These are phyloP conservation scores for Trichosporon sp. DNA, from an alignment of 1,284 basidiomycete species.

Conservation along the genomic window DNA sequence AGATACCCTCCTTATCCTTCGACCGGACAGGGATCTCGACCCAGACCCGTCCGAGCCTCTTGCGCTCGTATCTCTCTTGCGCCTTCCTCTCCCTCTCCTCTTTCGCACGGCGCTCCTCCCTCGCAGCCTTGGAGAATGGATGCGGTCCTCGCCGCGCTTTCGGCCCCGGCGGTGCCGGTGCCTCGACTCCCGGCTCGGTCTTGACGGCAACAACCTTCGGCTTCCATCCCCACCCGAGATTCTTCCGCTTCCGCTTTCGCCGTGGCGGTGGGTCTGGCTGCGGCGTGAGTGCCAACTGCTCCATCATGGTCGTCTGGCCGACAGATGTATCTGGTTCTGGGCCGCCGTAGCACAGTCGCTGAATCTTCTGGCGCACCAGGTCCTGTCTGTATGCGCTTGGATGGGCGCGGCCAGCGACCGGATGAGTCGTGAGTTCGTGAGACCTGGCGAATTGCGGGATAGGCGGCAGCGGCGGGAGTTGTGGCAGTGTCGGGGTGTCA, in stretches of 20 bases:
- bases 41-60: background rate
- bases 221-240: background rate
- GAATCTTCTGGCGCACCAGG: background rate
- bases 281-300: background rate
- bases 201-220: background rate
- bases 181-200: background rate
- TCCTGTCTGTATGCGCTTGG: background rate
- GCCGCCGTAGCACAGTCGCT: background rate
- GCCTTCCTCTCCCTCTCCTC: background rate
- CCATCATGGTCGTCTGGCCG: background rate
- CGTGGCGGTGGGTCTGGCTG: background rate
- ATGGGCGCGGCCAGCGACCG: background rate
- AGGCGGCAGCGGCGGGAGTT: background rate
- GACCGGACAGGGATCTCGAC: background rate
- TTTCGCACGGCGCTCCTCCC: background rate
- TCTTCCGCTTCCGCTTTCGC: constrained; percentile 21
- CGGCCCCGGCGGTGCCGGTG: background rate
- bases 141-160: too few relatives aligned
- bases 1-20: background rate
- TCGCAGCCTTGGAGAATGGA: too few relatives aligned
- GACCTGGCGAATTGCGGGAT: background rate
- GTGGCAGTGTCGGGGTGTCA: background rate
- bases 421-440: background rate
- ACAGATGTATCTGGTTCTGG: background rate
- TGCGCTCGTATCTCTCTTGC: background rate